Conservation (phyloP, 306 rosid genomes). For the Gynostemma pentaphyllum region DNA sequence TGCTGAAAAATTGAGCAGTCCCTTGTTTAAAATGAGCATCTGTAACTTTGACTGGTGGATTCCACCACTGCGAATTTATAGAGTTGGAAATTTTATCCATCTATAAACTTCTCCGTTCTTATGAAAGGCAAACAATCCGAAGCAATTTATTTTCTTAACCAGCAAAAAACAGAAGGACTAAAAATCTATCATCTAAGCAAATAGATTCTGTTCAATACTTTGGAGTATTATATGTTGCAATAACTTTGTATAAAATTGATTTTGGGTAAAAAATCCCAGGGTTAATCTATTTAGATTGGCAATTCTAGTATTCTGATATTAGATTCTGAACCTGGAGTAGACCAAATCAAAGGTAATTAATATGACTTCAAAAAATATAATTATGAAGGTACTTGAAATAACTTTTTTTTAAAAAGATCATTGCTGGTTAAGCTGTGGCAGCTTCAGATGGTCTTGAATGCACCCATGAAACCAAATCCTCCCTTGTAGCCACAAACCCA, state of each 20-base stretch:
- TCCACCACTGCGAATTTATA: slow-evolving; percentile 50
- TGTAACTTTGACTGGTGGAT: slow-evolving; percentile 53
- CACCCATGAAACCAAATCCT: slow-evolving; percentile 78
- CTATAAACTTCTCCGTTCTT: slow-evolving; percentile 6
- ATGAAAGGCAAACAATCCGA: neutral
- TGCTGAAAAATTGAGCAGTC: slow-evolving; percentile 33
- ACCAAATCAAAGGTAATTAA: too few species aligned
- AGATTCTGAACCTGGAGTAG: too few species aligned
- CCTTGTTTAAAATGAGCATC: slow-evolving; percentile 39
- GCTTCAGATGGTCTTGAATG: slow-evolving; percentile 27
- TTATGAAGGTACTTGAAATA: neutral
- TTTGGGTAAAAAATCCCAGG: too few species aligned
- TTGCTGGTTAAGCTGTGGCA: slow-evolving; percentile 4
- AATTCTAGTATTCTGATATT: too few species aligned
- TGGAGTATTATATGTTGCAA: neutral
- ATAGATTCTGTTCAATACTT: neutral
- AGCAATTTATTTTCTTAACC: neutral
- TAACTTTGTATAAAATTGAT: too few species aligned
- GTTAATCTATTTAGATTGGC: too few species aligned
- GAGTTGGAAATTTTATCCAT: slow-evolving; percentile 24
- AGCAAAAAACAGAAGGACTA: slow-evolving; percentile 1
- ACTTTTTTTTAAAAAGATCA: neutral
- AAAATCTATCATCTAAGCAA: neutral
- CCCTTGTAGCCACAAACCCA: slow-evolving; percentile 56
- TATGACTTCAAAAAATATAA: neutral